phyloP scores from a whole-genome alignment of 1,284 basidiomycete species.

The Gastroboletus turbinatus region DNA sequence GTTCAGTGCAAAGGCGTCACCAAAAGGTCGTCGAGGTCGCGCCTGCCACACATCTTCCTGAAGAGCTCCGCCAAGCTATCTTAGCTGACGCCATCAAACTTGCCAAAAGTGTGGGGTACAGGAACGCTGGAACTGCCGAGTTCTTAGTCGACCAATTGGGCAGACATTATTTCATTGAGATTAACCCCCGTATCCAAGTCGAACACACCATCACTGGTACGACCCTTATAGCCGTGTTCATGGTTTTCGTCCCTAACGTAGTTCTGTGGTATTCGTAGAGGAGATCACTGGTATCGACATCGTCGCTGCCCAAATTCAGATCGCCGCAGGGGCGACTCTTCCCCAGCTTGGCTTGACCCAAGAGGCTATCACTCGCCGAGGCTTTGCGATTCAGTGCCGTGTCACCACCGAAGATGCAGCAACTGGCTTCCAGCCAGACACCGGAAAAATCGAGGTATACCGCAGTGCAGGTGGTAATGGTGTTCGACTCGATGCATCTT shows the following conservation, averaged over 20 bases:
- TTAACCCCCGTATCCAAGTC: slow-evolving; percentile 97
- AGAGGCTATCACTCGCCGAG: slow-evolving; percentile 93
- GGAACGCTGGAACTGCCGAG: slow-evolving; percentile 96
- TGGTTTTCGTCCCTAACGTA: slow-evolving; percentile 4
- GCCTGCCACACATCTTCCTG: slow-evolving; percentile 91
- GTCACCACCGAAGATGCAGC: slow-evolving; percentile 98
- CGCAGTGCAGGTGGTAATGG: slow-evolving; percentile 98
- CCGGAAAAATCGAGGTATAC: slow-evolving; percentile 99
- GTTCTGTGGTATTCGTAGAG: slow-evolving; percentile 51
- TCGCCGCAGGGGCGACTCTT: slow-evolving; percentile 94
- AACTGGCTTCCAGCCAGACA: slow-evolving; percentile 94
- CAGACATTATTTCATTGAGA: slow-evolving; percentile 98
- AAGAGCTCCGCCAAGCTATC: slow-evolving; percentile 88
- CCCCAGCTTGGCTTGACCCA: slow-evolving; percentile 96
- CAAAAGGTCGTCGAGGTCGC: slow-evolving; percentile 99
- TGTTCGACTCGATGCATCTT: slow-evolving; percentile 95
- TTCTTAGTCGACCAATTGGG: slow-evolving; percentile 96
- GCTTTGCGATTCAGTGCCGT: slow-evolving; percentile 98
- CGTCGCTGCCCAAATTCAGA: slow-evolving; percentile 97
- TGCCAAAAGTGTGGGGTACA: slow-evolving; percentile 89
- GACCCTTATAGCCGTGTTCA: slow-evolving; percentile 22
- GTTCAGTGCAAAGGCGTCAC: slow-evolving; percentile 96
- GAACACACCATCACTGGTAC: slow-evolving; percentile 95
- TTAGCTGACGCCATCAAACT: slow-evolving; percentile 92
- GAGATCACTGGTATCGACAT: slow-evolving; percentile 99